Conservation (phyloP, 2,329 filamentous ascomycete genomes). For the Lojkania enalia region DNA sequence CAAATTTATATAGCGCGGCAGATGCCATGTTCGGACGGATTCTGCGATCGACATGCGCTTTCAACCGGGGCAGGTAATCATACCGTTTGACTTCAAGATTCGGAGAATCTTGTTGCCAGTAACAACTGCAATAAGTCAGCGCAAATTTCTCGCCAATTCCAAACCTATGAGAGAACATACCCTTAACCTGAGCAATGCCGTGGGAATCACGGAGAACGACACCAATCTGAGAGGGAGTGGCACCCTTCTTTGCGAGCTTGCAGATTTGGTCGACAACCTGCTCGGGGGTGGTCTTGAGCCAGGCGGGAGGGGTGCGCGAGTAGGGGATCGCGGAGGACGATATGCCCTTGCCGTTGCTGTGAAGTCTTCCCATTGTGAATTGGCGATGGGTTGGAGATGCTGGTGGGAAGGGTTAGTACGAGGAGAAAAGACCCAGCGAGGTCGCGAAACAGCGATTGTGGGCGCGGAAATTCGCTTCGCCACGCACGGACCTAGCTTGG, state of each 20-base stretch:
- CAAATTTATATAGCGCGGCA: constrained; percentile 73
- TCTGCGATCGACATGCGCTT: constrained; percentile 45
- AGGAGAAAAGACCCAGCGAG: constrained; percentile 8
- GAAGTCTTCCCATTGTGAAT: constrained; percentile 89
- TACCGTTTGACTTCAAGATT: constrained; percentile 98
- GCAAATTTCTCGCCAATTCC: background rate
- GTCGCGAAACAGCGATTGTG: constrained; percentile 1
- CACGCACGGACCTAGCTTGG: constrained; percentile 19
- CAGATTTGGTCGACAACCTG: constrained; percentile 99
- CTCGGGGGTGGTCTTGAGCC: constrained; percentile 98
- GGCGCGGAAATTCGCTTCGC: constrained; percentile 28
- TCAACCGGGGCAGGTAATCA: constrained; percentile 55
- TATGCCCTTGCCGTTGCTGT: constrained; percentile 99
- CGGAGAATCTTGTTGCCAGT: constrained; percentile 99
- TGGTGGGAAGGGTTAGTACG: background rate
- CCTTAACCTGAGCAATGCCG: constrained; percentile 96
- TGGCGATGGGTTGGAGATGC: constrained; percentile 3
- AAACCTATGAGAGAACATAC: constrained; percentile 58
- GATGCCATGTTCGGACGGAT: constrained; percentile 24
- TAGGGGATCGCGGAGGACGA: constrained; percentile 94
- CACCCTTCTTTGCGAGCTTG: constrained; percentile 98
- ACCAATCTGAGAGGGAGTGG: constrained; percentile 97
- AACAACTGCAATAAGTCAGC: constrained; percentile 46
- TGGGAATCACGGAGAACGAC: constrained; percentile 97
- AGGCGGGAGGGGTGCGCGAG: constrained; percentile 87